phyloP scores from a whole-genome alignment of 305 asterid genomes.

The Fraxinus floribunda region DNA sequence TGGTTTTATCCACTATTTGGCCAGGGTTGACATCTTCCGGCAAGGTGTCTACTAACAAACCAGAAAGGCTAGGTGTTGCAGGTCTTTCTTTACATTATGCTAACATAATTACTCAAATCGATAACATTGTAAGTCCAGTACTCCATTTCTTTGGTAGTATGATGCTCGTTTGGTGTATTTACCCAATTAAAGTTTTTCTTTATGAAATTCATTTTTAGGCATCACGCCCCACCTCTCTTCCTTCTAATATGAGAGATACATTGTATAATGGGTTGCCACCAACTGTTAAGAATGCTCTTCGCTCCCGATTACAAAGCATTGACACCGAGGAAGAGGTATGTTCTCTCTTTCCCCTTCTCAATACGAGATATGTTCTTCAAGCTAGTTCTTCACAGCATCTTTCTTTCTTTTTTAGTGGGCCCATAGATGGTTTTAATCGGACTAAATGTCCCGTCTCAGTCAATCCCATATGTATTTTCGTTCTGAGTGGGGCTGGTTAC shows the following conservation, averaged over 20 bases:
- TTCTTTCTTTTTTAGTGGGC: background rate
- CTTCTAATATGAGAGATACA: conserved; percentile 88
- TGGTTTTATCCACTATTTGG: conserved; percentile 11
- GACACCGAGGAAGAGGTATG: conserved; percentile 65
- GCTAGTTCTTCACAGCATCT: conserved; percentile 7
- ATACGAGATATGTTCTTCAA: background rate
- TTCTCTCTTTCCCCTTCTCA: background rate
- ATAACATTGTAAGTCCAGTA: conserved; percentile 67
- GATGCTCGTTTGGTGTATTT: background rate
- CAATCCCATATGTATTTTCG: background rate
- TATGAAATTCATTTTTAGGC: conserved; percentile 50
- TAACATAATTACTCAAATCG: conserved; percentile 86
- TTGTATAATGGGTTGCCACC: conserved; percentile 90
- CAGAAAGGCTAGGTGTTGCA: conserved; percentile 81
- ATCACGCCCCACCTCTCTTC: conserved; percentile 90
- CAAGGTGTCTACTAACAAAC: conserved; percentile 48
- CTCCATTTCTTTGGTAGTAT: conserved; percentile 16
- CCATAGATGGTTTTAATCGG: background rate
- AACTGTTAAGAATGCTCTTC: conserved; percentile 64
- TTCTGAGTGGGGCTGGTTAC: background rate
- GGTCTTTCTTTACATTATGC: conserved; percentile 98
- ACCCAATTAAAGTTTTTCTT: conserved; percentile 11
- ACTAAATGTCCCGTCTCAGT: background rate
- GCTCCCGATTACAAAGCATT: conserved; percentile 57
- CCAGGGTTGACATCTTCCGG: conserved; percentile 51